Conservation (phyloP, 306 rosid species). For the Urtica urens region DNA sequence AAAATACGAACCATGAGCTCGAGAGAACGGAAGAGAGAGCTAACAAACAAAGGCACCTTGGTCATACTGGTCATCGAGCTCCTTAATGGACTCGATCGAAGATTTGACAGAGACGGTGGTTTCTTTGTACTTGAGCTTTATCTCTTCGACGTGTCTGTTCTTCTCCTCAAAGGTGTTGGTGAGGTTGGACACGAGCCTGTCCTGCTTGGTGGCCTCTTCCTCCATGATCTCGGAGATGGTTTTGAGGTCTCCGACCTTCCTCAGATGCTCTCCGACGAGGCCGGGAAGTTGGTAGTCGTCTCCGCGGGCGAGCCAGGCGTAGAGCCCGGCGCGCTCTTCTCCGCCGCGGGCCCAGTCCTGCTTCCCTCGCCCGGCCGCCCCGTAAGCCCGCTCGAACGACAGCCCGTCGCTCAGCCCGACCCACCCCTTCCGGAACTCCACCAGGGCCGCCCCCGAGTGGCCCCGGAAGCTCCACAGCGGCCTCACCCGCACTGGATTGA, state of each 20-base stretch:
- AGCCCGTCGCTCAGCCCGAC: constrained; percentile 63
- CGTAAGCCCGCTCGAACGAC: constrained; percentile 76
- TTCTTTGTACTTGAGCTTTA: constrained; percentile 52
- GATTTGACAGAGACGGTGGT: constrained; percentile 39
- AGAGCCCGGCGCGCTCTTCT: constrained; percentile 52
- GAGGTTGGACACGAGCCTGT: constrained; percentile 52
- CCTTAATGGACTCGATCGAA: constrained; percentile 48
- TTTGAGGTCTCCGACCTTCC: constrained; percentile 61
- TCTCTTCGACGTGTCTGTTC: constrained; percentile 51
- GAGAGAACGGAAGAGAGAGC: constrained; percentile 5
- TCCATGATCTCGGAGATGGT: constrained; percentile 63
- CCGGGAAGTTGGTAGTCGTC: constrained; percentile 53
- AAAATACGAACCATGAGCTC: constrained; percentile 7
- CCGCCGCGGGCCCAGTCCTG: constrained; percentile 45
- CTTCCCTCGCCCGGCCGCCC: constrained; percentile 62
- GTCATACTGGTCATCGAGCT: constrained; percentile 48
- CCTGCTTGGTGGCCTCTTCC: constrained; percentile 66
- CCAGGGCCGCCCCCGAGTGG: constrained; percentile 70
- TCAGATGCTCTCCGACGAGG: constrained; percentile 62
- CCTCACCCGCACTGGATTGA: constrained; percentile 58
- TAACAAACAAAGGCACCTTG: constrained; percentile 47
- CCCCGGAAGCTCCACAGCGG: constrained; percentile 58
- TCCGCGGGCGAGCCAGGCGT: constrained; percentile 85
- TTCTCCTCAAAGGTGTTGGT: constrained; percentile 50
- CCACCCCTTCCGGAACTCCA: constrained; percentile 80